Percentiles rank a stretch among this genome's conserved stretches.
These are phyloP conservation scores for Fusarium goolgardi DNA, from an alignment of 2,329 filamentous ascomycete genomes.

Conservation along the genomic window DNA sequence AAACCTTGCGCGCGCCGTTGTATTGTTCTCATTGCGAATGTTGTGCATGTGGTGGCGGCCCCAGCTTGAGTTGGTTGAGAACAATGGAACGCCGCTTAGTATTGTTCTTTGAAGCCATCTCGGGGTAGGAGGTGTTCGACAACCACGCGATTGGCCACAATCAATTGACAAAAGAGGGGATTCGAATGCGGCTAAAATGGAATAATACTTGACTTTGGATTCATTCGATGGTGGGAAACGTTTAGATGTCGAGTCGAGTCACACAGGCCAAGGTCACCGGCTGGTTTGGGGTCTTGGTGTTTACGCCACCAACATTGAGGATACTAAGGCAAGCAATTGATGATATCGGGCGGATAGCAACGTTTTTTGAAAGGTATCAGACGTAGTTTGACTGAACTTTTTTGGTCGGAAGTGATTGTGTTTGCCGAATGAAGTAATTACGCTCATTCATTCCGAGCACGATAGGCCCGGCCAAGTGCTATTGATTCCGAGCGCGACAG, in stretches of 20 bases:
- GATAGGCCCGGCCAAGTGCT: neutral
- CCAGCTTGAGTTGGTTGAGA: neutral
- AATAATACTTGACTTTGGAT: neutral
- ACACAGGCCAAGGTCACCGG: neutral
- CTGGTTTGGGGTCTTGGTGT: neutral
- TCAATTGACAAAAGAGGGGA: neutral
- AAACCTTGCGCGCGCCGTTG: neutral
- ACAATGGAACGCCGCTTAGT: conserved; percentile 27
- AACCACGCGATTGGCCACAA: neutral
- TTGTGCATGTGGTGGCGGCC: neutral
- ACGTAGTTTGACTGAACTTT: neutral
- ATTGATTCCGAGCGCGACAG: neutral
- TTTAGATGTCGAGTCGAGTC: neutral
- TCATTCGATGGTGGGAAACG: neutral
- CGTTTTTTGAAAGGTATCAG: neutral
- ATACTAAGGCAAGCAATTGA: neutral
- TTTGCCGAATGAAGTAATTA: neutral
- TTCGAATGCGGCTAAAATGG: neutral
- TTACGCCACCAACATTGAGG: neutral
- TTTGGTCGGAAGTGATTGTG: neutral
- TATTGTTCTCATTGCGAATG: neutral
- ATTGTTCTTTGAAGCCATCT: conserved; percentile 15
- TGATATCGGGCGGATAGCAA: no score
- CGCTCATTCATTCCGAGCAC: neutral
- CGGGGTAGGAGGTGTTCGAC: neutral